phyloP scores from a whole-genome alignment of 768 basidiomycete genomes.

The Boletus vermiculosoides region DNA sequence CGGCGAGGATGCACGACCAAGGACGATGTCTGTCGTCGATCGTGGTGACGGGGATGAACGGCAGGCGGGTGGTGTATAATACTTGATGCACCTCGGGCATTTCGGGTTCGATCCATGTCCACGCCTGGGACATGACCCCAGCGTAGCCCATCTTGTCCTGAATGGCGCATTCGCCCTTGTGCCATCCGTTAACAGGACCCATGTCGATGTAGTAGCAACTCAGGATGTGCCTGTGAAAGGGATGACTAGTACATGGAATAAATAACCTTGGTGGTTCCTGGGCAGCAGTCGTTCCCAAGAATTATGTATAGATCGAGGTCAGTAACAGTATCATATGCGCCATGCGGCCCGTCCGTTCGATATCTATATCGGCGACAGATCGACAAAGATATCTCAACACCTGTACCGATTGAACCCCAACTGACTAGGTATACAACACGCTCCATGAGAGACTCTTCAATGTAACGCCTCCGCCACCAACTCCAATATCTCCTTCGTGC shows the following conservation, averaged over 20 bases:
- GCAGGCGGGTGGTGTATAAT: constrained; percentile 49
- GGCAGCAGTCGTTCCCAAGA: too few species aligned
- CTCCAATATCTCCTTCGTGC: constrained; percentile 64
- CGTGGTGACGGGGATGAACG: constrained; percentile 57
- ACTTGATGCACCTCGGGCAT: constrained; percentile 48
- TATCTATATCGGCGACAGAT: too few species aligned
- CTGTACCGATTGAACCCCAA: too few species aligned
- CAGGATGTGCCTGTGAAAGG: background rate
- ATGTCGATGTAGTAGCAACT: constrained; percentile 6
- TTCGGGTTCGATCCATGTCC: constrained; percentile 42
- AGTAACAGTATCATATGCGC: too few species aligned
- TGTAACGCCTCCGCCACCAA: constrained; percentile 52
- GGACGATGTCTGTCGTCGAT: constrained; percentile 51
- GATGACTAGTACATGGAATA: background rate
- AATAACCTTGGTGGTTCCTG: too few species aligned
- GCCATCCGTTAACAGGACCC: constrained; percentile 36
- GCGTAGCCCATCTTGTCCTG: constrained; percentile 47
- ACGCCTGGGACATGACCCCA: constrained; percentile 37
- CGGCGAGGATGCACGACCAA: constrained; percentile 58
- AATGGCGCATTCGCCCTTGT: constrained; percentile 49
- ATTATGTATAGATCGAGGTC: too few species aligned
- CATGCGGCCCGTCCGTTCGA: too few species aligned
- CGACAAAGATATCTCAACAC: too few species aligned
- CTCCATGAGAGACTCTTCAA: constrained; percentile 10
- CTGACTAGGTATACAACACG: too few species aligned